Conservation (phyloP, 2,329 filamentous ascomycete genomes). For the Fusarium newnesense region DNA sequence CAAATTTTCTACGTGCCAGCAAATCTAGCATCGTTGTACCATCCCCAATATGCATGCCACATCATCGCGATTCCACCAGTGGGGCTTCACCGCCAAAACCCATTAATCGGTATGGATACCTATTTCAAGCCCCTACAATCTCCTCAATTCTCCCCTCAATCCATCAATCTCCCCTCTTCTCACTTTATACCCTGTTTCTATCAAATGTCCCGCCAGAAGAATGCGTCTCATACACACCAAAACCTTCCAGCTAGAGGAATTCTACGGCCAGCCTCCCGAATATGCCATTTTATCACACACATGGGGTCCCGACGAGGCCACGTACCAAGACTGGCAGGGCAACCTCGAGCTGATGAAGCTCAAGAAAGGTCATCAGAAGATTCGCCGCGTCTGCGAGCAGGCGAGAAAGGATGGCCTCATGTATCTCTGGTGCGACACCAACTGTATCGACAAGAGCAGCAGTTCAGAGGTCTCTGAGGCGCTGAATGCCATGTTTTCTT, state of each 20-base stretch:
- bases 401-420: constrained; percentile 22
- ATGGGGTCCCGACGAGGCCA: constrained; percentile 45
- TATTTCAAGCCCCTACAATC: not conserved
- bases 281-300: constrained; percentile 49
- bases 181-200: not conserved
- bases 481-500: constrained; percentile 18
- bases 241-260: constrained; percentile 36
- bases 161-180: not conserved
- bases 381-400: constrained; percentile 20
- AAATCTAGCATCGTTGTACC: constrained; percentile 21
- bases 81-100: constrained; percentile 28
- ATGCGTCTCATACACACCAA: constrained; percentile 44
- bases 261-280: constrained; percentile 40
- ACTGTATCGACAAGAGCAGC: constrained; percentile 32
- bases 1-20: not conserved
- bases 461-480: constrained; percentile 25
- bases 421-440: constrained; percentile 28
- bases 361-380: constrained; percentile 24
- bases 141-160: not conserved
- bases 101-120: constrained; percentile 5
- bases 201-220: not conserved
- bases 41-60: constrained; percentile 24
- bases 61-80: constrained; percentile 25
- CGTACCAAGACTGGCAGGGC: constrained; percentile 33
- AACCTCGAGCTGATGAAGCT: constrained; percentile 27